Evolutionary conservation across 495 filamentous ascomycete genomes (phyloP).

Genomic region (Hypoxylon perforatum): DNA sequence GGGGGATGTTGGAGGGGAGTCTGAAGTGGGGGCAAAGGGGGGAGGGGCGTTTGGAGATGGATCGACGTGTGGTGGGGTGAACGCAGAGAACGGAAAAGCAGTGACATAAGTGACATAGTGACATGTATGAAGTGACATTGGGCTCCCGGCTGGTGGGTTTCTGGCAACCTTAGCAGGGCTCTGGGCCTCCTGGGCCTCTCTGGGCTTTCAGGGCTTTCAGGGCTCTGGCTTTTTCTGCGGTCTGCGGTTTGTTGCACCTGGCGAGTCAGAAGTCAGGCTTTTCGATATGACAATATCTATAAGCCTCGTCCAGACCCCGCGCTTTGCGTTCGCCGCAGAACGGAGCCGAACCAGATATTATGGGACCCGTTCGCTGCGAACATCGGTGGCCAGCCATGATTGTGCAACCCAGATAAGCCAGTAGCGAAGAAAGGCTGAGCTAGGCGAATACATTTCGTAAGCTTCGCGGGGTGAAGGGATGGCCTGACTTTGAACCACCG

Average conservation of each 20-base stretch:
- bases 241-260: constrained; percentile 27
- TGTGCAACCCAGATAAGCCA: constrained; percentile 37
- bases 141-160: constrained; percentile 15
- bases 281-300: constrained; percentile 41
- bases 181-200: too few species aligned
- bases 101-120: constrained; percentile 13
- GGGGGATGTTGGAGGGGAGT: constrained; percentile 38
- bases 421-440: constrained; percentile 17
- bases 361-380: constrained; percentile 39
- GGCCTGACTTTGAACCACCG: constrained; percentile 16
- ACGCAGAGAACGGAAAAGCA: constrained; percentile 12
- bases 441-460: constrained; percentile 29
- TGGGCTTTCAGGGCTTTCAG: too few species aligned
- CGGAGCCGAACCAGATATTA: constrained; percentile 34
- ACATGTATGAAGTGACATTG: constrained; percentile 32
- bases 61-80: constrained; percentile 43
- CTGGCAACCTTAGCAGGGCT: too few species aligned
- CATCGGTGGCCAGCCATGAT: constrained; percentile 38
- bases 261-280: constrained; percentile 39
- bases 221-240: constrained; percentile 20
- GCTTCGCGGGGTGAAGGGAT: constrained; percentile 13
- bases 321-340: constrained; percentile 40
- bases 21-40: constrained; percentile 34
- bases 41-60: constrained; percentile 30
- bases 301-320: constrained; percentile 45